A percentile compares a stretch with the other conserved stretches of the same genome.
These are phyloP conservation scores for Suaeda aralocaspica DNA, from an alignment of 148 eudicot genomes.

Conservation along the genomic window DNA sequence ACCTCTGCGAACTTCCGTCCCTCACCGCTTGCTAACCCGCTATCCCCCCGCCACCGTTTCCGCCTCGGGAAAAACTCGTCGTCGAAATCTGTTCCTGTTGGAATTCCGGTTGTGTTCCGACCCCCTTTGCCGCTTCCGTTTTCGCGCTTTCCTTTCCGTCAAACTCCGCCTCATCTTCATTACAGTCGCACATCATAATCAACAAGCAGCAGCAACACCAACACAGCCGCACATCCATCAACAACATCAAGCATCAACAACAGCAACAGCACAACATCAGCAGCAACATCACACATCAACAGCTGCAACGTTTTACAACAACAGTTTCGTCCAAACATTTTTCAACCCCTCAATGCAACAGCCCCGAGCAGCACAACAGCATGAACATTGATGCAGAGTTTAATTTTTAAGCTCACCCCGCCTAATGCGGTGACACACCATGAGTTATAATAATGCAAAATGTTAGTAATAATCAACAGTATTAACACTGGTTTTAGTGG, in stretches of 20 bases:
- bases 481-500: not conserved
- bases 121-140: constrained; percentile 10
- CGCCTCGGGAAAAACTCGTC: not conserved
- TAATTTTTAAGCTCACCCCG: not conserved
- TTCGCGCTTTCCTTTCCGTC: constrained; percentile 4
- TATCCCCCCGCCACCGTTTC: not conserved
- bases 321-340: not conserved
- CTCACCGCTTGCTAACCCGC: not conserved
- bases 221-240: not conserved
- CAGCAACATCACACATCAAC: not conserved
- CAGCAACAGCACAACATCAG: constrained; percentile 7
- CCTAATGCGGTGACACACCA: not conserved
- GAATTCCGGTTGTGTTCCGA: constrained; percentile 51
- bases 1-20: constrained; percentile 29
- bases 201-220: not conserved
- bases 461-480: not conserved
- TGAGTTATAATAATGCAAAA: not conserved
- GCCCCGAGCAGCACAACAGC: not conserved
- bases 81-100: constrained; percentile 42
- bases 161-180: constrained; percentile 12
- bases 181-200: not conserved
- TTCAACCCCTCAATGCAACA: no score
- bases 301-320: not conserved
- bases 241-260: not conserved
- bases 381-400: not conserved